Evolutionary conservation across 371 early-diverging fungal species (phyloP), one percentile per base, ranked within the genome.

Genomic region (Catenaria anguillulae): DNA sequence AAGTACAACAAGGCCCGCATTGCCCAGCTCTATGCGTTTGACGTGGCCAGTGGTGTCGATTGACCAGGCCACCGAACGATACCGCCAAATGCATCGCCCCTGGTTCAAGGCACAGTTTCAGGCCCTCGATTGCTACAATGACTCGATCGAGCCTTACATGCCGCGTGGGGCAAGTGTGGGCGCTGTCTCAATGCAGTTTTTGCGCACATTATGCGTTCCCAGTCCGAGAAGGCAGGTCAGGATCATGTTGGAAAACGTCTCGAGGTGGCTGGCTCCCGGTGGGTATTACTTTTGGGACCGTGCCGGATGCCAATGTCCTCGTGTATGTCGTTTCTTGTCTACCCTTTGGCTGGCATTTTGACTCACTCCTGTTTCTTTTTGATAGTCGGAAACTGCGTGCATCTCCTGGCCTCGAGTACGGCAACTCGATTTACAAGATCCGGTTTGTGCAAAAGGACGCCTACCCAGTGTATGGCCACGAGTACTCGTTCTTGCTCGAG

Each of bases 131-230:
- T 90, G 91, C 64, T 94, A 87, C 67, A 73, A 69, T 33, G n/a
- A n/a, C n/a, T n/a, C n/a, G n/a, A n/a, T n/a, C n/a, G n/a, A n/a
- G n/a, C n/a, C n/a, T n/a, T n/a, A n/a, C n/a, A n/a, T n/a, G n/a
- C n/a, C n/a, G n/a, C n/a, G n/a, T n/a, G n/a, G n/a, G n/a, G n/a
- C n/a, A n/a, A n/a, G n/a, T n/a, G 92, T 94, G 62, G 91, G 99
- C 70, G 75, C 93, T 24, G 90, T 97, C 2, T 90, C 89, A 56
- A 83, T 87, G 73, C 99, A 99, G 72, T 99, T 99, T n/a, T 71
- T 90, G 91, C 67, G 72, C 98, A 60, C 99, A 99, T 68, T 99
- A 99, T 73, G 86, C 95, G 0, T 99, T 98, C 70, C n/a, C 88
- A 89, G 66, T 78, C 80, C 4, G 92, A 95, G 71, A 66, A n/a